Base-by-base conservation (phyloP, 2,329 filamentous ascomycete genomes). In the Aspergillus pseudoglaucus region DNA sequence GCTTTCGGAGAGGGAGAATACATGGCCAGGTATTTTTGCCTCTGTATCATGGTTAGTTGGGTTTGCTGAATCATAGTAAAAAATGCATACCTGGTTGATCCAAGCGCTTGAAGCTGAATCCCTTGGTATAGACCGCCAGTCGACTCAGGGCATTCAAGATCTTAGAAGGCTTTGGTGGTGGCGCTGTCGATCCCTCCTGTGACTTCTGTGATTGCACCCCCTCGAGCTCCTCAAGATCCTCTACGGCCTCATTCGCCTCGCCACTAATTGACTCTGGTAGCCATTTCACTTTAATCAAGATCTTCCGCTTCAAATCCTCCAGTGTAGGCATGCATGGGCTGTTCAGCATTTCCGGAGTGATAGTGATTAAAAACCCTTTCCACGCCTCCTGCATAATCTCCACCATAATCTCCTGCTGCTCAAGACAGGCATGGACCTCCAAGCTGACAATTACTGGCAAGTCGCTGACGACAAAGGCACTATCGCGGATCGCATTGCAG, bases 371-470 rank as follows among this genome's bases (percentile, higher is more conserved):
- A 59, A 86, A 71, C 0, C 80, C 83, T 37, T 78, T 80, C 90
- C 90, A 98, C 54, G 88, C 85, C 56, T 95, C 83, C 55, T 83
- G 83, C 86, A 98, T 96, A 53, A 97, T 95, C 47, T 87, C 80
- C 9, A 95, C 90, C 88, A 97, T 96, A 44, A 87, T 79, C 54
- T 89, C 83, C 67, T 98, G 93, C 67, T 97, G 91, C 46, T 87
- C 82, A 1, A 78, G 73, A 51, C 85, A 81, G 12, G 89, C 85
- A 66, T 97, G 91, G 0, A 97, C 88, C 68, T 98, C 93, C 5
- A 97, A 77, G 64, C 90, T 95, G 55, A 97, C 82, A 49, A 97
- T 94, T 35, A 98, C 74, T 0, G 93, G 93, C 17, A 95, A 74
- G 45, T 87, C 80, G 50, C 81, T 90, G 6, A 74, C 79, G 23